A percentile compares a stretch with the other conserved stretches of the same genome.
phyloP scores from a whole-genome alignment of 208 protist genomes.

The Crithidia fasciculata region DNA sequence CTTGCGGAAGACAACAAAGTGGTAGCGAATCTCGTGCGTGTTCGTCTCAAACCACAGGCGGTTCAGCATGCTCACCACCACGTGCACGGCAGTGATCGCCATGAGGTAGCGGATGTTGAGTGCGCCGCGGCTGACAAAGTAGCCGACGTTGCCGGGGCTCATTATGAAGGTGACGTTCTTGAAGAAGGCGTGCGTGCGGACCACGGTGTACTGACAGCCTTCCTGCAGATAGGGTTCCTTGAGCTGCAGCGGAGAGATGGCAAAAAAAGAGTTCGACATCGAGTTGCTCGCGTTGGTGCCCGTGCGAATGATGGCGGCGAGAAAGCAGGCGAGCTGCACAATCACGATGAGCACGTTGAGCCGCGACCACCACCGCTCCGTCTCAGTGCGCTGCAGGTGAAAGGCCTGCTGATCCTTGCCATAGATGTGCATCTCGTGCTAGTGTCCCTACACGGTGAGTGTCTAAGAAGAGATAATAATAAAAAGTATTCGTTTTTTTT shows the following conservation, averaged over 20 bases:
- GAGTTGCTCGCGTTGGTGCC: conserved; percentile 38
- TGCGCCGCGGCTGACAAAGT: conserved; percentile 70
- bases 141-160: conserved; percentile 58
- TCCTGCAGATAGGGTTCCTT: conserved; percentile 31
- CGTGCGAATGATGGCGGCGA: conserved; percentile 62
- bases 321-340: conserved; percentile 73
- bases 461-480: background rate
- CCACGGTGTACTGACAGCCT: conserved; percentile 48
- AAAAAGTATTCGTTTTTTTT: background rate
- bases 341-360: conserved; percentile 59
- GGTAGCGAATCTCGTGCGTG: conserved; percentile 78
- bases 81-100: conserved; percentile 49
- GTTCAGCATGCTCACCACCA: conserved; percentile 63
- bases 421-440: conserved; percentile 75
- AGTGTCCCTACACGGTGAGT: no score
- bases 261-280: conserved; percentile 76
- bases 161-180: conserved; percentile 53
- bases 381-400: conserved; percentile 63
- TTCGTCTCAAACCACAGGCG: conserved; percentile 68
- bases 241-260: conserved; percentile 42
- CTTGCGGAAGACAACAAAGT: conserved; percentile 87
- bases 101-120: conserved; percentile 78
- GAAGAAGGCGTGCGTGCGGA: conserved; percentile 55
- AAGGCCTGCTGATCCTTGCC: conserved; percentile 84
- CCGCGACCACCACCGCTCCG: conserved; percentile 73